Percentiles rank a stretch among this genome's conserved stretches.
Conservation (phyloP, 202 grass and related monocot species). For the Tripidium arundinaceum region DNA sequence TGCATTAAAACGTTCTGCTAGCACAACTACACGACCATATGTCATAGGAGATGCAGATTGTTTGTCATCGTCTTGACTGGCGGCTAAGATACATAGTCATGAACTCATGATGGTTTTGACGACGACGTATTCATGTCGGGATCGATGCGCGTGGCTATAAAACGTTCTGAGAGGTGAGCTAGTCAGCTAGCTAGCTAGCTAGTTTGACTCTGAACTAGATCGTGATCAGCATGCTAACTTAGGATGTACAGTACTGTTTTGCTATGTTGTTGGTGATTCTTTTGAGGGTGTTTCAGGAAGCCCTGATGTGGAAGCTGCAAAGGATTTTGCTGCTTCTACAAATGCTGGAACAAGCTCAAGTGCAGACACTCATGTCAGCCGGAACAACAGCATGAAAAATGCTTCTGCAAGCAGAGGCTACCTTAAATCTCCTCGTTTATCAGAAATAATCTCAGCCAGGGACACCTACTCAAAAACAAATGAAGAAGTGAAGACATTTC, state of each 20-base stretch:
- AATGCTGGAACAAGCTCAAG: conserved; percentile 21
- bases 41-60: background rate
- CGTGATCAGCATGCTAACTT: background rate
- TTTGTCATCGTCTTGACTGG: background rate
- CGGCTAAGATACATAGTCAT: background rate
- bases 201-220: conserved; percentile 28
- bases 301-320: conserved; percentile 12
- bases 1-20: background rate
- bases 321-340: conserved; percentile 18
- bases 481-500: conserved; percentile 68
- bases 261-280: conserved; percentile 25
- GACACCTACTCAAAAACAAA: conserved; percentile 59
- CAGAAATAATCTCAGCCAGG: conserved; percentile 75
- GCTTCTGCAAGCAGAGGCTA: conserved; percentile 36
- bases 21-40: background rate
- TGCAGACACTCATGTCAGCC: background rate
- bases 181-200: background rate
- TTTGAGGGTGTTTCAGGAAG: conserved; percentile 39
- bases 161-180: background rate
- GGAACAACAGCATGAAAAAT: conserved; percentile 46
- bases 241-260: background rate
- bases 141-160: background rate
- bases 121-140: background rate
- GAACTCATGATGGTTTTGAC: conserved; percentile 14
- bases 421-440: conserved; percentile 64